Conservation (phyloP, 1,284 basidiomycete species). For the Sporisorium graminicola region DNA sequence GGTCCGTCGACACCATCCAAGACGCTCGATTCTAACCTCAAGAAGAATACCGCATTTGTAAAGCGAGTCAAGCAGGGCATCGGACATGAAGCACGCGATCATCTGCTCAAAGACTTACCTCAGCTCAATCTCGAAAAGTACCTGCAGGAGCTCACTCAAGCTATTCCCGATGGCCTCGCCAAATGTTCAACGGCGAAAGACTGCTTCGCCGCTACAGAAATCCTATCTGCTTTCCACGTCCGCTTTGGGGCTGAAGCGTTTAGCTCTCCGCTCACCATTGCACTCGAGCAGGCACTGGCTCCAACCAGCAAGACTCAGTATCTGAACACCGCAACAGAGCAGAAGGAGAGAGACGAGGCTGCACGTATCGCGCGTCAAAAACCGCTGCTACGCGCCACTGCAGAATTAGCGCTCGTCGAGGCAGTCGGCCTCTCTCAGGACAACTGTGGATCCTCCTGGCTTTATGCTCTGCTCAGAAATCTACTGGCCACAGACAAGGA, state of each 20-base stretch:
- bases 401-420: slow-evolving; percentile 89
- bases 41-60: slow-evolving; percentile 67
- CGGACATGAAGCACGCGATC: slow-evolving; percentile 70
- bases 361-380: slow-evolving; percentile 84
- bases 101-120: slow-evolving; percentile 79
- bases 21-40: slow-evolving; percentile 64
- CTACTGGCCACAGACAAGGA: slow-evolving; percentile 86
- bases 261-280: slow-evolving; percentile 78
- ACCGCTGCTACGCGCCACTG: slow-evolving; percentile 84
- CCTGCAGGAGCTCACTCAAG: slow-evolving; percentile 90
- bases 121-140: slow-evolving; percentile 93
- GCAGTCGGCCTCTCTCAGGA: slow-evolving; percentile 69
- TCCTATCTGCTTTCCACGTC: slow-evolving; percentile 88
- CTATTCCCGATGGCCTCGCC: slow-evolving; percentile 84
- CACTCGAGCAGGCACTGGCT: slow-evolving; percentile 77
- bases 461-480: slow-evolving; percentile 65
- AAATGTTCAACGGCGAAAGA: slow-evolving; percentile 90
- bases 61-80: slow-evolving; percentile 63
- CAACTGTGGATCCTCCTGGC: slow-evolving; percentile 75
- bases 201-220: slow-evolving; percentile 83
- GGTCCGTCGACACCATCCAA: slow-evolving; percentile 35
- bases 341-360: slow-evolving; percentile 92
- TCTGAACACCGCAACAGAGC: slow-evolving; percentile 78
- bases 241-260: slow-evolving; percentile 82
- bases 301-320: slow-evolving; percentile 71